phyloP scores from a whole-genome alignment of 2,329 filamentous ascomycete genomes.

The Drechslerella coelobrocha region DNA sequence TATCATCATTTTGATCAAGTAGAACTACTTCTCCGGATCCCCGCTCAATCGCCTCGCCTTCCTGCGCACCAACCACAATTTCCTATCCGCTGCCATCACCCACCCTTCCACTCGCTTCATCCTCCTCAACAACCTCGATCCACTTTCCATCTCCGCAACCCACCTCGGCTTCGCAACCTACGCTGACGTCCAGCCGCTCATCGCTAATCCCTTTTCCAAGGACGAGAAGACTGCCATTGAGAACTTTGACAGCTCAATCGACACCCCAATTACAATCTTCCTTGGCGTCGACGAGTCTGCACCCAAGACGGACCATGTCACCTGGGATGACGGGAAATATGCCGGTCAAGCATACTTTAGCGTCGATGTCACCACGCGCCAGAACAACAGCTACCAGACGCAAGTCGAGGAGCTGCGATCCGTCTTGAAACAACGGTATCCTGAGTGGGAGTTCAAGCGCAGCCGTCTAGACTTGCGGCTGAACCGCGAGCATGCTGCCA shows the following conservation, averaged over 20 bases:
- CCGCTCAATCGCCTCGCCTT: constrained; percentile 82
- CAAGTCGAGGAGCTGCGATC: constrained; percentile 68
- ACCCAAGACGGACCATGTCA: constrained; percentile 53
- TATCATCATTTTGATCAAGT: neutral
- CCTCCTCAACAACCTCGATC: constrained; percentile 78
- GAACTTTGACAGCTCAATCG: constrained; percentile 70
- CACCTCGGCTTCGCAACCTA: constrained; percentile 73
- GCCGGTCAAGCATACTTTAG: constrained; percentile 85
- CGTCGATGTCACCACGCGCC: constrained; percentile 80
- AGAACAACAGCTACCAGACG: constrained; percentile 64
- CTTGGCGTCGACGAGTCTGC: constrained; percentile 77
- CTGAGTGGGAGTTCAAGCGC: constrained; percentile 64
- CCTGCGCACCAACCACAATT: constrained; percentile 73
- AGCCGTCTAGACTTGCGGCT: constrained; percentile 71
- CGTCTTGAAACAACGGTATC: constrained; percentile 62
- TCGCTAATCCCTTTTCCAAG: constrained; percentile 75
- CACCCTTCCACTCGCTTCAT: constrained; percentile 75
- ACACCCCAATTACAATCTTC: constrained; percentile 75
- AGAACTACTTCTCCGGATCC: constrained; percentile 80
- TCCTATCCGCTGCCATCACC: constrained; percentile 71
- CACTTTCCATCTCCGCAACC: constrained; percentile 69
- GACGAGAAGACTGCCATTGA: constrained; percentile 76
- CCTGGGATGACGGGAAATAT: constrained; percentile 60
- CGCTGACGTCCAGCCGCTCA: constrained; percentile 72
- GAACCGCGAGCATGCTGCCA: constrained; percentile 69